Conservation (phyloP, 345 rosid genomes). For the Syzygium oleosum region DNA sequence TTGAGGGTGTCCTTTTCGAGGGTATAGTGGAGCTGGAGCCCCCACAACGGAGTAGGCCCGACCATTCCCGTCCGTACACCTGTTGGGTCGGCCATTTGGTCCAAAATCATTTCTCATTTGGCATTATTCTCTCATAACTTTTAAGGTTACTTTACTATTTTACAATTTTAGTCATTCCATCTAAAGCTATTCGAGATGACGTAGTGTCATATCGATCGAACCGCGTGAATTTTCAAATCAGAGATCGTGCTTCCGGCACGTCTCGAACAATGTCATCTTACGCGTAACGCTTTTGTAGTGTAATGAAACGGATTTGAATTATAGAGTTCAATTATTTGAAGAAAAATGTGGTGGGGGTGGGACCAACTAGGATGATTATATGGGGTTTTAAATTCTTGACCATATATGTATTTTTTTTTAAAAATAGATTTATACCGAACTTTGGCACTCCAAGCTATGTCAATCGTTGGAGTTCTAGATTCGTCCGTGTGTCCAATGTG, state of each 20-base stretch:
- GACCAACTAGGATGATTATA: not conserved
- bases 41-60: not conserved
- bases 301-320: not conserved
- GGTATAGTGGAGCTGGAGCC: not conserved
- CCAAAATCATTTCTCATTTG: not conserved
- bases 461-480: not conserved
- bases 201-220: not conserved
- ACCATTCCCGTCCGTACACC: not conserved
- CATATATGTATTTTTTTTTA: not conserved
- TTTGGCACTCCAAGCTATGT: not conserved
- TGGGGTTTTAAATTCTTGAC: not conserved
- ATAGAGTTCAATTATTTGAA: not conserved
- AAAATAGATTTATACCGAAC: not conserved
- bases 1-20: not conserved
- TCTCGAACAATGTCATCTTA: not conserved
- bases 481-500: not conserved
- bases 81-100: not conserved
- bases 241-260: fast-evolving
- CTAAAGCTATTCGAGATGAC: not conserved
- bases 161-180: not conserved
- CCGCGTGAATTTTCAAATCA: not conserved
- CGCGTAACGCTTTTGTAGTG: fast-evolving
- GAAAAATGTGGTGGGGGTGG: not conserved
- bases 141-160: not conserved
- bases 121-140: not conserved